Conservation (phyloP, 352 stramenopile species). For the Globisporangium spiculum region DNA sequence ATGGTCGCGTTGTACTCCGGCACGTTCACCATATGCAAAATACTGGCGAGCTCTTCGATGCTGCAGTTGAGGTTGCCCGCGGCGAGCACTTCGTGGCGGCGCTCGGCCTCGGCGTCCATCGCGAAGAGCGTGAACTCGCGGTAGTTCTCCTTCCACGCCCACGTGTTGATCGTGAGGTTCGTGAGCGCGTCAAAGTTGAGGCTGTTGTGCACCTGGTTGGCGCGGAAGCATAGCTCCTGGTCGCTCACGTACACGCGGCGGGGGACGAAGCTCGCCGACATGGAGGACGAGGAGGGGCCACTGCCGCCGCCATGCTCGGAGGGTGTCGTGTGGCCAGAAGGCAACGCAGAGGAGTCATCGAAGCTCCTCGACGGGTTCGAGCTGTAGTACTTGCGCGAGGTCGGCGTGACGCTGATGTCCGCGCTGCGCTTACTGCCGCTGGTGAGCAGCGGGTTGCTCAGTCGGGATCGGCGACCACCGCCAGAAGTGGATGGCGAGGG, state of each 20-base stretch:
- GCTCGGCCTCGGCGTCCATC: conserved; percentile 1
- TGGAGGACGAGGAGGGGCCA: background rate
- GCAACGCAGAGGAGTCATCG: background rate
- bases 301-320: background rate
- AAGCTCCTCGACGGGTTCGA: background rate
- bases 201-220: background rate
- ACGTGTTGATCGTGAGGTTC: conserved; percentile 5
- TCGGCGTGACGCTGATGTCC: background rate
- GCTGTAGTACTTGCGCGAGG: background rate
- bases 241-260: conserved; percentile 11
- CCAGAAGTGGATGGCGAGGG: background rate
- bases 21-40: background rate
- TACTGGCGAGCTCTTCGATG: conserved; percentile 9
- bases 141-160: background rate
- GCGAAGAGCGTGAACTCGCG: conserved; percentile 10
- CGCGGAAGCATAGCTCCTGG: conserved; percentile 6
- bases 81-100: conserved; percentile 12
- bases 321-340: background rate
- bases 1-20: conserved; percentile 12
- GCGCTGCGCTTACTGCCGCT: background rate
- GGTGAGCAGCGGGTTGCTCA: background rate
- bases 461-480: background rate
- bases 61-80: conserved; percentile 15
- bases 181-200: conserved; percentile 11
- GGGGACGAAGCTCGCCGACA: background rate